Percentiles rank a stretch among this genome's conserved stretches.
These are phyloP conservation scores for Brassica juncea DNA, from an alignment of 345 rosid species.

Conservation along the genomic window DNA sequence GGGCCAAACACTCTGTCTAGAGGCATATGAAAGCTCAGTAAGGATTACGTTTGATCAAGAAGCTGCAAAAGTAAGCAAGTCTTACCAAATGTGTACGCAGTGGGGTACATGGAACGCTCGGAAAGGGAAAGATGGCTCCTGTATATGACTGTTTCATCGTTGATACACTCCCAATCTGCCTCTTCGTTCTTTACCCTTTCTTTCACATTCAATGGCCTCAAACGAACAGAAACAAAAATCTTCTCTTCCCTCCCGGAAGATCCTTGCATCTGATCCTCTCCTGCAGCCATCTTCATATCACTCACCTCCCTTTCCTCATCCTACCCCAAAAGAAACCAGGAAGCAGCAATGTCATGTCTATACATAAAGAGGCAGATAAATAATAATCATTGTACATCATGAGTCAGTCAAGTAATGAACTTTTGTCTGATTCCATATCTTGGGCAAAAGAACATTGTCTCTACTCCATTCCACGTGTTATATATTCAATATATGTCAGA, in stretches of 20 bases:
- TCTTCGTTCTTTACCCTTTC: slow-evolving; percentile 69
- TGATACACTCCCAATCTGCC: slow-evolving; percentile 94
- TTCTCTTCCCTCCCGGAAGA: slow-evolving; percentile 56
- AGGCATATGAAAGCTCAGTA: slow-evolving; percentile 32
- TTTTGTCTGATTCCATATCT: slow-evolving; percentile 38
- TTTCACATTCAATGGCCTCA: slow-evolving; percentile 84
- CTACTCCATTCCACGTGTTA: slow-evolving; percentile 28
- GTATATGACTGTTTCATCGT: slow-evolving; percentile 63
- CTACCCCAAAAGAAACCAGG: slow-evolving; percentile 43
- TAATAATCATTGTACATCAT: slow-evolving; percentile 37
- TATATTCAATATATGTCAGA: slow-evolving; percentile 18
- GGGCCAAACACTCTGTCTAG: slow-evolving; percentile 79
- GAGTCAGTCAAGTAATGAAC: slow-evolving; percentile 38
- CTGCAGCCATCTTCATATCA: slow-evolving; percentile 52
- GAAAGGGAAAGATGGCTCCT: slow-evolving; percentile 71
- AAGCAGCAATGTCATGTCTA: slow-evolving; percentile 26
- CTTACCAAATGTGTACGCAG: slow-evolving; percentile 89
- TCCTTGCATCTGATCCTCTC: slow-evolving; percentile 55
- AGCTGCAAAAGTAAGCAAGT: slow-evolving; percentile 16
- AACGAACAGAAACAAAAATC: slow-evolving; percentile 78
- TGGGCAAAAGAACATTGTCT: slow-evolving; percentile 34
- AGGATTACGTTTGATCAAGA: slow-evolving; percentile 11
- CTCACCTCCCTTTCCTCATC: slow-evolving; percentile 41
- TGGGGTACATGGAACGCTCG: slow-evolving; percentile 89
- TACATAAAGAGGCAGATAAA: neutral